A percentile compares a stretch with the other conserved stretches of the same genome.
phyloP scores from a whole-genome alignment of 1,139 yeast genomes.

The Candida tropicalis region DNA sequence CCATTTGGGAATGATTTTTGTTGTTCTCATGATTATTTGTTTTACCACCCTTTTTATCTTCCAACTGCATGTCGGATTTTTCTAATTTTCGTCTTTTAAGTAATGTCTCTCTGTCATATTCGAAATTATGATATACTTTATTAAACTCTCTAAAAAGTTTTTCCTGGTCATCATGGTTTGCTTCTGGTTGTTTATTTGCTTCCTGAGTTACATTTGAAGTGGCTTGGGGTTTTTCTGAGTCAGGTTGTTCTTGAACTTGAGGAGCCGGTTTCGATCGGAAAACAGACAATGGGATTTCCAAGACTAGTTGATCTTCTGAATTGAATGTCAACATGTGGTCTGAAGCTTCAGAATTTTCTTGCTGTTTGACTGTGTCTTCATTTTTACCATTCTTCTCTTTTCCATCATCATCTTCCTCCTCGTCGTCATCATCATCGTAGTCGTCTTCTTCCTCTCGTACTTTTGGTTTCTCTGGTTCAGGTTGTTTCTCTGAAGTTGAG shows the following conservation, averaged over 20 bases:
- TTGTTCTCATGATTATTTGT: conserved; percentile 9
- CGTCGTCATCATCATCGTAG: conserved; percentile 44
- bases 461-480: conserved; percentile 20
- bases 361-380: too few relatives aligned
- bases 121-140: conserved; percentile 81
- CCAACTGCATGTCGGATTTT: conserved; percentile 75
- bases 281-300: conserved; percentile 33
- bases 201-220: neutral
- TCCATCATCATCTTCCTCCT: conserved; percentile 31
- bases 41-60: conserved; percentile 26
- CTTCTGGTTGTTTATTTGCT: conserved; percentile 4
- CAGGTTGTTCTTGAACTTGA: neutral
- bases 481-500: conserved; percentile 4
- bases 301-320: conserved; percentile 31
- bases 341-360: conserved; percentile 13
- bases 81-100: conserved; percentile 77
- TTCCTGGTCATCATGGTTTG: conserved; percentile 38
- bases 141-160: conserved; percentile 44
- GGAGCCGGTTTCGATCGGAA: conserved; percentile 15
- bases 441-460: conserved; percentile 44
- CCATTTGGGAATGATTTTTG: conserved; percentile 13
- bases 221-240: neutral
- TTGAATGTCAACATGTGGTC: conserved; percentile 17
- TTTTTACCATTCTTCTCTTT: conserved; percentile 20
- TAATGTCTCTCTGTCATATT: conserved; percentile 77